Conservation (phyloP, 352 stramenopile genomes). For the Phytophthora tentaculata region DNA sequence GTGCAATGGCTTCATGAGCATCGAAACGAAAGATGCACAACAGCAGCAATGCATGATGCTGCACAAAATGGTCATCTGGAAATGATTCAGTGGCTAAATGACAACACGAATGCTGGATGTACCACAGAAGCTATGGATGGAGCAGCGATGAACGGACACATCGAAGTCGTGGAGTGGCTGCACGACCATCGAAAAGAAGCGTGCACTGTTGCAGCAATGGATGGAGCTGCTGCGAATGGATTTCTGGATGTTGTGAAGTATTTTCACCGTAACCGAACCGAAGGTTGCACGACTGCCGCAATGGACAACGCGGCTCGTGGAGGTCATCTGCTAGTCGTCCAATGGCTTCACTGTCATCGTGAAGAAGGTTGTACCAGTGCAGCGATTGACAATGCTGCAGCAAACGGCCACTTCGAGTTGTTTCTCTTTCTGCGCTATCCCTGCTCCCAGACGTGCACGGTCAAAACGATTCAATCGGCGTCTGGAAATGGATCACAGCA, state of each 20-base stretch:
- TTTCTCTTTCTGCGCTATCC: slow-evolving; percentile 9
- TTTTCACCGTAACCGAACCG: slow-evolving; percentile 13
- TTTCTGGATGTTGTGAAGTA: slow-evolving; percentile 26
- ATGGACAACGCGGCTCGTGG: slow-evolving; percentile 21
- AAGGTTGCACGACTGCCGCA: slow-evolving; percentile 19
- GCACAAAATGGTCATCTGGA: neutral
- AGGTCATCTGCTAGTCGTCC: slow-evolving; percentile 15
- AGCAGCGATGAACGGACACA: neutral
- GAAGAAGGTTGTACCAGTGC: slow-evolving; percentile 16
- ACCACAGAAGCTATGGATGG: neutral
- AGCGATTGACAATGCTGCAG: slow-evolving; percentile 17
- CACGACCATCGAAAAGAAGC: neutral
- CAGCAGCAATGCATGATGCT: slow-evolving; percentile 4
- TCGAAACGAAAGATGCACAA: neutral
- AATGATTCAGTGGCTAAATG: neutral
- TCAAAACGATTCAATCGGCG: neutral
- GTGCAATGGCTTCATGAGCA: slow-evolving; percentile 9
- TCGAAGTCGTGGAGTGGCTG: neutral
- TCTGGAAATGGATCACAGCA: neutral
- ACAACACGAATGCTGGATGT: neutral
- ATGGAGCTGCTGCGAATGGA: neutral
- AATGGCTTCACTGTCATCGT: slow-evolving; percentile 19
- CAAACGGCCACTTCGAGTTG: slow-evolving; percentile 20
- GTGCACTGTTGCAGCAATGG: slow-evolving; percentile 2
- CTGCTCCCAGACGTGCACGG: neutral